phyloP scores from a whole-genome alignment of 306 rosid species.

The Astragalus membranaceus region DNA sequence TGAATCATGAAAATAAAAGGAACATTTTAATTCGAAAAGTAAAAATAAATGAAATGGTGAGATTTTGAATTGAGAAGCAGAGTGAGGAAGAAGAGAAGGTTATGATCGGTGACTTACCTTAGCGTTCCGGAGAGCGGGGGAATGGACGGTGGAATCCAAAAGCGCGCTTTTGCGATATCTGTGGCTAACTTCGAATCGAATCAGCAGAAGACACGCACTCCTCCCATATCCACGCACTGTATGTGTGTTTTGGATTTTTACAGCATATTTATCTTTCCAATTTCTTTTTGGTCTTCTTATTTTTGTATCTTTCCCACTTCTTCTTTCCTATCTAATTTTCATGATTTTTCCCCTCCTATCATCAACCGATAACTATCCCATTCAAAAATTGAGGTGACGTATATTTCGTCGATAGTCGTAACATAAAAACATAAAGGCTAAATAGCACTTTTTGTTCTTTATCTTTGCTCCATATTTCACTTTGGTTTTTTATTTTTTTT shows the following conservation, averaged over 20 bases:
- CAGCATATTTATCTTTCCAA: not conserved
- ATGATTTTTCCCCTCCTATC: not conserved
- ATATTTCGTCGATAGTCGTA: too few species aligned
- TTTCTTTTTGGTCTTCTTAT: not conserved
- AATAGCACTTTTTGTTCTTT: too few species aligned
- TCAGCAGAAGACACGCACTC: slow-evolving; percentile 30
- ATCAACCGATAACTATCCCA: too few species aligned
- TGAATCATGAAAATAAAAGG: not conserved
- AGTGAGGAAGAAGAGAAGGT: not conserved
- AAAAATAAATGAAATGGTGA: not conserved
- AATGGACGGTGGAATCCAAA: not conserved
- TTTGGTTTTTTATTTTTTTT: too few species aligned
- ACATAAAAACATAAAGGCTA: too few species aligned
- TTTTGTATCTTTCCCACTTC: too few species aligned
- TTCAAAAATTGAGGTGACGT: too few species aligned
- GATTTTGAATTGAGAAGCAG: not conserved
- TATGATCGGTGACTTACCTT: not conserved
- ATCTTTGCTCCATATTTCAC: too few species aligned
- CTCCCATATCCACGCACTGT: slow-evolving; percentile 17
- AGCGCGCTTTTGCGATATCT: slow-evolving; percentile 21
- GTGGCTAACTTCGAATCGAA: slow-evolving; percentile 28
- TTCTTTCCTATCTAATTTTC: not conserved
- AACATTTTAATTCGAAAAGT: not conserved
- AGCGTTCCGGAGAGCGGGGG: not conserved
- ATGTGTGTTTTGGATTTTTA: not conserved